Evolutionary conservation across 2,329 filamentous ascomycete genomes (phyloP).

Genomic region (Keithomyces neogunnii): DNA sequence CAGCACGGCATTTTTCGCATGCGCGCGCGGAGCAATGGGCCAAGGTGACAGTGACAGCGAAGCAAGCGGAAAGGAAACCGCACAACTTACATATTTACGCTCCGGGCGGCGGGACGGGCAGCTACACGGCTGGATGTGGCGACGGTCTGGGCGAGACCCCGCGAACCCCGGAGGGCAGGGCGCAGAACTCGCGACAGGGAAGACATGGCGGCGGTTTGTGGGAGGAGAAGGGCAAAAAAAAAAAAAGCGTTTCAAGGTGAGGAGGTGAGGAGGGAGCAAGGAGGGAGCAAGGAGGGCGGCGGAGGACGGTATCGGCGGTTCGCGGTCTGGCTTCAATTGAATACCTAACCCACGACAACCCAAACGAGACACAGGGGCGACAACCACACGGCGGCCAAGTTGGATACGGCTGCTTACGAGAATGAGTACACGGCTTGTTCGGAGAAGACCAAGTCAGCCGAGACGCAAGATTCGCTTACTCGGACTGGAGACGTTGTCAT

Average conservation of each 20-base stretch:
- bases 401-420: too few relatives aligned
- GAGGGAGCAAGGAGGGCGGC: background rate
- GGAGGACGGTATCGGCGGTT: background rate
- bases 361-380: background rate
- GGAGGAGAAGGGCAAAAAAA: background rate
- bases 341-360: background rate
- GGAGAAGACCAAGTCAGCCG: too few relatives aligned
- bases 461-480: too few relatives aligned
- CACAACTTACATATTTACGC: slow-evolving; percentile 18
- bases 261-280: background rate
- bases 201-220: slow-evolving; percentile 25
- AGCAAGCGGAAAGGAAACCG: background rate
- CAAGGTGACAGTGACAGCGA: background rate
- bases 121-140: slow-evolving; percentile 11
- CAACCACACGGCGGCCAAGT: background rate
- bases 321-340: background rate
- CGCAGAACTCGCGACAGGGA: slow-evolving; percentile 42
- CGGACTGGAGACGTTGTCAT: too few relatives aligned
- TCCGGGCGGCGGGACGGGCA: background rate
- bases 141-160: slow-evolving; percentile 23
- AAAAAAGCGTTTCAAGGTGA: background rate
- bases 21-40: too few relatives aligned
- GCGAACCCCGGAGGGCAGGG: slow-evolving; percentile 40
- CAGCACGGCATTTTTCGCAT: background rate
- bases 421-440: too few relatives aligned